These are phyloP conservation scores for Colletotrichum sojae DNA, from an alignment of 2,329 filamentous ascomycete species.

Conservation along the genomic window DNA sequence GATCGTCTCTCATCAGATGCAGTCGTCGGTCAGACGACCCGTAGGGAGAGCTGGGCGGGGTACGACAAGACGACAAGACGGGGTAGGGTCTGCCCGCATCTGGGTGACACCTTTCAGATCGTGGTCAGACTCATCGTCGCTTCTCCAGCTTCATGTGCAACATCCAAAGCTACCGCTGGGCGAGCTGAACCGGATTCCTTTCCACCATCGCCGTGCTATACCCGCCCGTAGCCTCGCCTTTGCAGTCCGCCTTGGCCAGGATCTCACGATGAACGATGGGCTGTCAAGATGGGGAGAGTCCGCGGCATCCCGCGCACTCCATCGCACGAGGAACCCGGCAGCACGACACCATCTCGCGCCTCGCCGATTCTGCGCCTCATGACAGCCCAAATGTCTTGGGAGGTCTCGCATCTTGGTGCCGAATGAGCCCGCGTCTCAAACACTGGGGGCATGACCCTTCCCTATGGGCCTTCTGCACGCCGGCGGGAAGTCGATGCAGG, in stretches of 20 bases:
- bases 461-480: conserved; percentile 31
- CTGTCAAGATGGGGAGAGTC: neutral
- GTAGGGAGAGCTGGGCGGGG: conserved; percentile 6
- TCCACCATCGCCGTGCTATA: neutral
- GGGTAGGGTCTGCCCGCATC: conserved; percentile 1
- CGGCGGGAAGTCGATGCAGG: conserved; percentile 32
- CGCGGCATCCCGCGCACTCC: conserved; percentile 8
- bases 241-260: conserved; percentile 13
- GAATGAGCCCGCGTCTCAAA: conserved; percentile 2
- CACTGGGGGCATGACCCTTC: conserved; percentile 22
- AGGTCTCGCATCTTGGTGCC: conserved; percentile 6
- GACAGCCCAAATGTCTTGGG: neutral
- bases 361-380: conserved; percentile 24
- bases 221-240: neutral
- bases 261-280: conserved; percentile 32
- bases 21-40: conserved; percentile 26
- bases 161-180: conserved; percentile 4
- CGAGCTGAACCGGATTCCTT: neutral
- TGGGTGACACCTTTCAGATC: conserved; percentile 5
- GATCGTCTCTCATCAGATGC: conserved; percentile 7
- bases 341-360: conserved; percentile 7
- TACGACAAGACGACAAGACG: neutral
- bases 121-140: conserved; percentile 14
- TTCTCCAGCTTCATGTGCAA: conserved; percentile 25
- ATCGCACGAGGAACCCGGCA: conserved; percentile 22